A percentile compares a stretch with the other conserved stretches of the same genome.
phyloP scores from a whole-genome alignment of 2,329 filamentous ascomycete species.

The Ascochyta fabae region DNA sequence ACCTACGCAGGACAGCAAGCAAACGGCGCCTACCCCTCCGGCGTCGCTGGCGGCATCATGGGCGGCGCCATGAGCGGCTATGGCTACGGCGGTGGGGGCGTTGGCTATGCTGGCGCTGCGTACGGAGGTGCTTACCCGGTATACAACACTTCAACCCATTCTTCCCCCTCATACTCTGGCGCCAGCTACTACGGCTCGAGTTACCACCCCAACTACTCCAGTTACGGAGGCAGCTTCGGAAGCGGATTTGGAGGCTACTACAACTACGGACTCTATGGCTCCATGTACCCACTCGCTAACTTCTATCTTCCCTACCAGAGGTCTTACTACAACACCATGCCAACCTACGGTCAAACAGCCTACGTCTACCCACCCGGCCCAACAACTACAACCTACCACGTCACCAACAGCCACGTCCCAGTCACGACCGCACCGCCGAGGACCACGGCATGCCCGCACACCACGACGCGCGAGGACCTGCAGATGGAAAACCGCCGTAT shows the following conservation, averaged over 20 bases:
- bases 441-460: constrained; percentile 19
- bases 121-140: constrained; percentile 30
- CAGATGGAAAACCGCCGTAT: constrained; percentile 40
- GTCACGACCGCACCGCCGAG: constrained; percentile 8
- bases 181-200: constrained; percentile 19
- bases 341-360: constrained; percentile 30
- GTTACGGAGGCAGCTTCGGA: constrained; percentile 6
- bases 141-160: constrained; percentile 31
- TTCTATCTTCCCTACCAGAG: constrained; percentile 43
- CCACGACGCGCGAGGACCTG: constrained; percentile 32
- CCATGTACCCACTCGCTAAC: constrained; percentile 45
- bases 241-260: constrained; percentile 29
- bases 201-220: constrained; percentile 21
- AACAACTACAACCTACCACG: constrained; percentile 32
- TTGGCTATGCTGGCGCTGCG: constrained; percentile 18
- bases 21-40: constrained; percentile 35
- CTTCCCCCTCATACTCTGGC: constrained; percentile 26
- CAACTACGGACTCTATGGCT: constrained; percentile 34
- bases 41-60: constrained; percentile 22
- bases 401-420: constrained; percentile 31
- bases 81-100: constrained; percentile 20
- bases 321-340: constrained; percentile 36
- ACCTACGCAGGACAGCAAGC: constrained; percentile 36
- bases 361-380: constrained; percentile 34
- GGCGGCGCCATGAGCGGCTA: constrained; percentile 17